phyloP scores from a whole-genome alignment of 345 rosid species.

The Linum lewisii region DNA sequence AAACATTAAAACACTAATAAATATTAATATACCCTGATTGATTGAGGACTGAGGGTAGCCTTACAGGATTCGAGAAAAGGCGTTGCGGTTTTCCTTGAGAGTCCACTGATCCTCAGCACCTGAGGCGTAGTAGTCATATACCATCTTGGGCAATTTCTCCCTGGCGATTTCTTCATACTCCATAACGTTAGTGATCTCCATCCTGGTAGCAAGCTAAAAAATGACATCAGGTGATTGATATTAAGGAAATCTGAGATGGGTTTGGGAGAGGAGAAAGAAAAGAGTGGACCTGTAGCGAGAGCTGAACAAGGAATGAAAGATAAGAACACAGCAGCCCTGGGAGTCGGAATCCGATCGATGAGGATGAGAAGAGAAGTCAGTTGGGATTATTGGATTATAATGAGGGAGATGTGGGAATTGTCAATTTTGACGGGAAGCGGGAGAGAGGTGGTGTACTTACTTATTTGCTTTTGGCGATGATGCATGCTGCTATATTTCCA shows the following conservation, averaged over 20 bases:
- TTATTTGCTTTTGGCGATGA: background rate
- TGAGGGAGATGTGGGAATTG: too few relatives aligned
- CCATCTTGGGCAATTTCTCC: conserved; percentile 86
- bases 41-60: conserved; percentile 11
- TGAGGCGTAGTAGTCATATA: conserved; percentile 82
- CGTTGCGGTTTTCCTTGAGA: conserved; percentile 69
- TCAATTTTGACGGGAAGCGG: too few relatives aligned
- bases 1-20: background rate
- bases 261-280: too few relatives aligned
- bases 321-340: too few relatives aligned
- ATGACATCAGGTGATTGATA: too few relatives aligned
- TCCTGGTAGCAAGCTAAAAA: conserved; percentile 18
- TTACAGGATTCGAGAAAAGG: conserved; percentile 83
- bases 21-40: background rate
- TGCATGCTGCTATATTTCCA: background rate
- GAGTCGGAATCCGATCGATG: too few relatives aligned
- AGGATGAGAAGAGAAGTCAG: too few relatives aligned
- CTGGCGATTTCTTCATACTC: conserved; percentile 85
- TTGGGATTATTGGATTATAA: too few relatives aligned
- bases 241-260: background rate
- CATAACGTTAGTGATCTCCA: conserved; percentile 82
- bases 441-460: background rate
- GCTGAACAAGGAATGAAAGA: too few relatives aligned
- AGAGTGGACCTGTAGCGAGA: too few relatives aligned
- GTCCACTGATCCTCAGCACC: conserved; percentile 99